Evolutionary conservation across 2,329 filamentous ascomycete species (phyloP).

Genomic region (Aulographum hederae): DNA sequence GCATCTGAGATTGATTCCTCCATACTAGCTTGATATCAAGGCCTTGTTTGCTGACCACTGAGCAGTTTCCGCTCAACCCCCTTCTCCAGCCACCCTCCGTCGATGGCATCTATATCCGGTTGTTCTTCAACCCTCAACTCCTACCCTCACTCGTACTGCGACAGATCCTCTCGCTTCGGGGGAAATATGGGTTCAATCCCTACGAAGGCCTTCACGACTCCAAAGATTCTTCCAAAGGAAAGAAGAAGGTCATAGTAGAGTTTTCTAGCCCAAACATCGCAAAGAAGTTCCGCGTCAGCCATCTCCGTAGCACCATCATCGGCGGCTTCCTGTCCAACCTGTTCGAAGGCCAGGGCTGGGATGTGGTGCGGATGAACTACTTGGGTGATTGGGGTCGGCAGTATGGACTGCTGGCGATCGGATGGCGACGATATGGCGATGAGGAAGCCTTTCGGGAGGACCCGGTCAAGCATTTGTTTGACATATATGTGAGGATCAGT

Average conservation of each 20-base stretch:
- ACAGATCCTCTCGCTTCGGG: conserved; percentile 36
- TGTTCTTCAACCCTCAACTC: conserved; percentile 44
- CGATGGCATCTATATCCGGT: conserved; percentile 45
- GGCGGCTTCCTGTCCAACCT: conserved; percentile 43
- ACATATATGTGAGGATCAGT: conserved; percentile 51
- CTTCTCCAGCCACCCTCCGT: conserved; percentile 44
- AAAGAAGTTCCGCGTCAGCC: conserved; percentile 49
- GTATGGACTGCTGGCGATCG: conserved; percentile 42
- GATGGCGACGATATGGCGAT: conserved; percentile 46
- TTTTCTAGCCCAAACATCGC: conserved; percentile 63
- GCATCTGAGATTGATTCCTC: too few species aligned
- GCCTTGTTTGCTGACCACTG: conserved; percentile 8
- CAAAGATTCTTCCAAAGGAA: conserved; percentile 28
- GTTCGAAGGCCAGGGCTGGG: conserved; percentile 40
- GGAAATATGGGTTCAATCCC: conserved; percentile 35
- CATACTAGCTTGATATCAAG: too few species aligned
- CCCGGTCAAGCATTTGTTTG: conserved; percentile 52
- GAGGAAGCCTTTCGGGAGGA: conserved; percentile 44
- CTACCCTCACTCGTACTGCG: conserved; percentile 43
- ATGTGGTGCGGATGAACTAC: conserved; percentile 45
- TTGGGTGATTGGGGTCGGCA: conserved; percentile 53
- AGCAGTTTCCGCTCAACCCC: conserved; percentile 47
- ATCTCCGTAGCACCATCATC: conserved; percentile 49
- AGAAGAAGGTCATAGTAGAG: conserved; percentile 44
- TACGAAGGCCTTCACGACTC: conserved; percentile 29